These are phyloP conservation scores for Colletotrichum agaves DNA, from an alignment of 2,329 filamentous ascomycete genomes.

Conservation along the genomic window DNA sequence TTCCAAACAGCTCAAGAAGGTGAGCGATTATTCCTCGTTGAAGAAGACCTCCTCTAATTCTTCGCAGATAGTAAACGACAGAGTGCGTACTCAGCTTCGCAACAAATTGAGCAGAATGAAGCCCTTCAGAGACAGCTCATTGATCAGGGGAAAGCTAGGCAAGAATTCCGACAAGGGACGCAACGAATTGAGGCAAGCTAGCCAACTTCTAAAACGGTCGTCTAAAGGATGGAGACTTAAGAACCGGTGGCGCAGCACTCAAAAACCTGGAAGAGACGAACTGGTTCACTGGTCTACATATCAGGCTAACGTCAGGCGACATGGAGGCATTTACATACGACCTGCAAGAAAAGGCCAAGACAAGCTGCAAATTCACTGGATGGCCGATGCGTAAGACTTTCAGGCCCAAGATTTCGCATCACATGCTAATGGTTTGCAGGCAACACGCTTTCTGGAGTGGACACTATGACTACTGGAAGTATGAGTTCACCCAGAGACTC, in stretches of 20 bases:
- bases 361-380: constrained; percentile 4
- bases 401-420: background rate
- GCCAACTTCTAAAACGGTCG: background rate
- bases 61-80: background rate
- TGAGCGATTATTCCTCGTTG: background rate
- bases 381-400: constrained; percentile 12
- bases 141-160: background rate
- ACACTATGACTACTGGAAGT: background rate
- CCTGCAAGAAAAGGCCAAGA: background rate
- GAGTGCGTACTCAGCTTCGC: background rate
- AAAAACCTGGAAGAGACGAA: background rate
- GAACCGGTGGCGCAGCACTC: background rate
- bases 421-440: background rate
- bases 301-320: constrained; percentile 19
- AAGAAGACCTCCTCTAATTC: background rate
- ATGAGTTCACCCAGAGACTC: background rate
- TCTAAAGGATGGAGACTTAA: background rate
- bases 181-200: background rate
- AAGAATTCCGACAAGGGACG: background rate
- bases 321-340: background rate
- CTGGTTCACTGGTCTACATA: constrained; percentile 27
- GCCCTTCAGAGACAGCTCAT: background rate
- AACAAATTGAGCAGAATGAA: background rate
- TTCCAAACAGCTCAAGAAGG: background rate
- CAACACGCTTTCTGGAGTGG: constrained; percentile 16